phyloP scores from a whole-genome alignment of 2,329 filamentous ascomycete genomes.

The Aspergillus puulaauensis region DNA sequence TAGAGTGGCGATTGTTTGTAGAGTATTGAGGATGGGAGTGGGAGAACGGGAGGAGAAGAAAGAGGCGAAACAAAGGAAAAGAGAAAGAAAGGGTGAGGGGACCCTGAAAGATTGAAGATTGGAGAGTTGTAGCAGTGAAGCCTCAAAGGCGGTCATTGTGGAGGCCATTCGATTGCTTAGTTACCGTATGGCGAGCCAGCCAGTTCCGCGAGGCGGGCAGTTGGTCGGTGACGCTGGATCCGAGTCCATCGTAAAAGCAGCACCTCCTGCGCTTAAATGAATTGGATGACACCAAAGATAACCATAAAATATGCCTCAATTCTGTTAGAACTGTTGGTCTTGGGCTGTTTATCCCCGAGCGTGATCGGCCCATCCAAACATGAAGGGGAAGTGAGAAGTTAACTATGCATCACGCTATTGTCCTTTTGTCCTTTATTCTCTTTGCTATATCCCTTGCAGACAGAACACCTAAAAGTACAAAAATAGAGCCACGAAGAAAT shows the following conservation, averaged over 20 bases:
- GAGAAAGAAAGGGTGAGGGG: constrained; percentile 4
- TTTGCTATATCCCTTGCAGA: constrained; percentile 11
- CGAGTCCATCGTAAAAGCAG: constrained; percentile 9
- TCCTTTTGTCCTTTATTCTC: constrained; percentile 3
- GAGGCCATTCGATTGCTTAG: constrained; percentile 19
- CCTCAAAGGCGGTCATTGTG: constrained; percentile 15
- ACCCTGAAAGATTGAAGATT: neutral
- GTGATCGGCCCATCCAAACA: neutral
- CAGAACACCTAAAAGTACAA: constrained; percentile 25
- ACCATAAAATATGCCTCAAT: neutral
- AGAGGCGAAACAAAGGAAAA: constrained; percentile 6
- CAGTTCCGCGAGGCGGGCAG: neutral
- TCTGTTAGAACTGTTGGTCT: neutral
- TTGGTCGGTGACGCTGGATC: constrained; percentile 1
- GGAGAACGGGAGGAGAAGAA: constrained; percentile 3
- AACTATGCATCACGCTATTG: neutral
- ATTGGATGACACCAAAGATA: neutral
- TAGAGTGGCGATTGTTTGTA: neutral
- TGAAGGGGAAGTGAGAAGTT: neutral
- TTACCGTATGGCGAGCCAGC: neutral
- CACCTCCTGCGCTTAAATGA: neutral
- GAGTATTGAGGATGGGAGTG: neutral
- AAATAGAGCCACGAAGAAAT: constrained; percentile 11
- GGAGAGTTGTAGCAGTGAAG: neutral
- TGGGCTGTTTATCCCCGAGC: neutral